These are phyloP conservation scores for Patellifolia procumbens DNA, from an alignment of 179 eudicot genomes.

Conservation along the genomic window DNA sequence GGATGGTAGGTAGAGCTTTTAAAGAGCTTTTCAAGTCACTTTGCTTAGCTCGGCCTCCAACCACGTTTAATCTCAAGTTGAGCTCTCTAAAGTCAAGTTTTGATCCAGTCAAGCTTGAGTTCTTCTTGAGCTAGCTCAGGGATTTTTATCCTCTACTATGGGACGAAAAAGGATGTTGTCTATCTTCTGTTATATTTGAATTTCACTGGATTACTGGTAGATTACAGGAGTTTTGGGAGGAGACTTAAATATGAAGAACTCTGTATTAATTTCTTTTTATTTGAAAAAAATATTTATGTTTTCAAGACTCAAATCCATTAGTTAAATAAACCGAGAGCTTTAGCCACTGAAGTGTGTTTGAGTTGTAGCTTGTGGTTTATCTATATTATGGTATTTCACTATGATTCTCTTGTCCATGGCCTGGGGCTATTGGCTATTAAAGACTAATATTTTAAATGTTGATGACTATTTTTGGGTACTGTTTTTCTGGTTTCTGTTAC, in stretches of 20 bases:
- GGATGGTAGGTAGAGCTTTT: neutral
- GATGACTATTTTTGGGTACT: neutral
- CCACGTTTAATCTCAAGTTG: neutral
- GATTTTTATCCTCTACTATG: neutral
- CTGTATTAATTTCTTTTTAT: neutral
- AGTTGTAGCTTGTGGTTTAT: neutral
- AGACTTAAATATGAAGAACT: neutral
- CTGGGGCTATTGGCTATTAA: neutral
- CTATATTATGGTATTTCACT: neutral
- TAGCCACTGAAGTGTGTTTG: neutral
- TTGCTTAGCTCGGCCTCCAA: neutral
- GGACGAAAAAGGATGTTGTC: neutral
- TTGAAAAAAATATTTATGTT: neutral
- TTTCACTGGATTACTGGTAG: neutral
- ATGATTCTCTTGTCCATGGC: neutral
- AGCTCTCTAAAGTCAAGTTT: neutral
- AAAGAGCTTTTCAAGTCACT: neutral
- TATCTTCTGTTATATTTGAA: neutral
- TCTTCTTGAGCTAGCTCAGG: neutral
- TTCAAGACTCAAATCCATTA: neutral
- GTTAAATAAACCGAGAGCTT: neutral
- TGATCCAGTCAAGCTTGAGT: neutral
- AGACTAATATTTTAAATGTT: neutral
- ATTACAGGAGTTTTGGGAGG: neutral
- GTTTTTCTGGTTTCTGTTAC: constrained; percentile 24